Conservation (phyloP, 2,329 filamentous ascomycete genomes). For the Penicillium oxalicum region DNA sequence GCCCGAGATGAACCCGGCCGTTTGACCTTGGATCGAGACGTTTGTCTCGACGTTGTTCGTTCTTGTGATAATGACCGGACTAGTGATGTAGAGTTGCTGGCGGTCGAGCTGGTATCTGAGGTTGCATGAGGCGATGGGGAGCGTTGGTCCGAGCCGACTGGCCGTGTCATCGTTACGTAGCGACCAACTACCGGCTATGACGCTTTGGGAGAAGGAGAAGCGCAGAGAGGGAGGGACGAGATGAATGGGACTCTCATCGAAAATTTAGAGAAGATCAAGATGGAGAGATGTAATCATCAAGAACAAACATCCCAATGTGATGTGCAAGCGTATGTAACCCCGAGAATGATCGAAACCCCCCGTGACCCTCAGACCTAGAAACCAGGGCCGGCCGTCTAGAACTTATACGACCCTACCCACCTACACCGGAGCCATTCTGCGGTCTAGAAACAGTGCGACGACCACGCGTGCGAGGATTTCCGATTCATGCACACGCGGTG, state of each 20-base stretch:
- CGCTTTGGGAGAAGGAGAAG: background rate
- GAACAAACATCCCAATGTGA: no score
- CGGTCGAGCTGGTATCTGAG: slow-evolving; percentile 3
- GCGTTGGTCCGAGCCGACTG: background rate
- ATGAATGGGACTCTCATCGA: no score
- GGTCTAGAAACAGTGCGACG: background rate
- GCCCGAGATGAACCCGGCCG: slow-evolving; percentile 18
- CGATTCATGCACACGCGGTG: no score
- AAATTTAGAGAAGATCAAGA: no score
- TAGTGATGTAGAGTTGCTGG: slow-evolving; percentile 1
- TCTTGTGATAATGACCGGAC: slow-evolving; percentile 1
- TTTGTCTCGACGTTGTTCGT: background rate
- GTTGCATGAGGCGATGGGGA: background rate
- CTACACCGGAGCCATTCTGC: background rate
- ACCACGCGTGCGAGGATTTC: no score
- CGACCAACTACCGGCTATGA: background rate
- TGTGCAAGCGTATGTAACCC: no score
- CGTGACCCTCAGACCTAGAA: background rate
- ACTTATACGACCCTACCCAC: background rate
- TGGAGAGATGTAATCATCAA: no score
- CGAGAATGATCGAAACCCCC: no score
- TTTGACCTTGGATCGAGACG: slow-evolving; percentile 1
- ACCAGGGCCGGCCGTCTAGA: background rate
- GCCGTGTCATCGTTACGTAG: slow-evolving; percentile 3
- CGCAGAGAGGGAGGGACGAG: no score